Evolutionary conservation across 192 early-diverging fungal species (phyloP).

Genomic region (Gonapodya prolifera): DNA sequence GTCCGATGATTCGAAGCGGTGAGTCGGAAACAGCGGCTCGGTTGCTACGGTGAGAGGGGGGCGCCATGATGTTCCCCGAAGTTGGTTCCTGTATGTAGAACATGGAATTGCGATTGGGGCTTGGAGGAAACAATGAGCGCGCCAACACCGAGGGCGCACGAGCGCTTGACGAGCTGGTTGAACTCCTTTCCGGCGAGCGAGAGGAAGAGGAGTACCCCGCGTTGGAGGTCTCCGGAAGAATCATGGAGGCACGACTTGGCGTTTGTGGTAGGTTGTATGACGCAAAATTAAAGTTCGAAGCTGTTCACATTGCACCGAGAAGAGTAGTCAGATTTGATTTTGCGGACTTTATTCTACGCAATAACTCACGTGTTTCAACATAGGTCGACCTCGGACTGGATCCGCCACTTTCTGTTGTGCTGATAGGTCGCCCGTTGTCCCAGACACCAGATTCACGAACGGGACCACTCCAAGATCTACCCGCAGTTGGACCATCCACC

Average conservation of each 20-base stretch:
- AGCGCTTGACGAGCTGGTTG: not conserved
- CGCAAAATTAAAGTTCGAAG: not conserved
- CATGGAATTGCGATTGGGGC: not conserved
- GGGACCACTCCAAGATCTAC: not conserved
- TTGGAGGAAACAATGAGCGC: not conserved
- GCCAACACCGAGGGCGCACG: not conserved
- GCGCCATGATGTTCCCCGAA: not conserved
- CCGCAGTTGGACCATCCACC: not conserved
- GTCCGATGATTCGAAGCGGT: not conserved
- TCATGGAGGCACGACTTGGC: not conserved
- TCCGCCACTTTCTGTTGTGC: not conserved
- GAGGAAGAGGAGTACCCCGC: not conserved
- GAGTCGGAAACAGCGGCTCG: not conserved
- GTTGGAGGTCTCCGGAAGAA: not conserved
- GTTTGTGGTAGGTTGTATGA: not conserved
- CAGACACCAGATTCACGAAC: not conserved
- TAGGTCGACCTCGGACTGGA: not conserved
- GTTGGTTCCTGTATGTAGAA: not conserved
- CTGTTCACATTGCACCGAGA: too few relatives aligned
- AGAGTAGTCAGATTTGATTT: too few relatives aligned
- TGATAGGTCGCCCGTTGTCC: not conserved
- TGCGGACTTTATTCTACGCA: too few relatives aligned
- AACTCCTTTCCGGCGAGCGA: not conserved
- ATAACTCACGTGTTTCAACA: not conserved
- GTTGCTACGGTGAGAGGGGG: not conserved